A percentile compares a stretch with the other conserved stretches of the same genome.
Conservation (phyloP, 2,329 filamentous ascomycete genomes). For the Fusarium sororula region DNA sequence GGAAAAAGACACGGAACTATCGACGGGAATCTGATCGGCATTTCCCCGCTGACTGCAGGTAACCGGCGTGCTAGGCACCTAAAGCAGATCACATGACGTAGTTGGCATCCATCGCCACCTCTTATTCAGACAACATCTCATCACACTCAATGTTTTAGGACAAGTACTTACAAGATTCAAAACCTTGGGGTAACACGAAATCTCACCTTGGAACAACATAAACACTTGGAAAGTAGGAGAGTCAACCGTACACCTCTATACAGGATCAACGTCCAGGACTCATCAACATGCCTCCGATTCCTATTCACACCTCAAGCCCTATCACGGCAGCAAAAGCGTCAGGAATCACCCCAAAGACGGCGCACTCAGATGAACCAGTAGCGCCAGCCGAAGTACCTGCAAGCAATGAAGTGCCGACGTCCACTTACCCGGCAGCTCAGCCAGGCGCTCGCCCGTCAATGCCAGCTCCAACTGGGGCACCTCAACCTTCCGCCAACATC, state of each 20-base stretch:
- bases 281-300: conserved; percentile 66
- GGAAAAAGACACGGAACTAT: conserved; percentile 3
- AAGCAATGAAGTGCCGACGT: conserved; percentile 46
- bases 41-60: conserved; percentile 29
- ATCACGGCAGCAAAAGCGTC: conserved; percentile 66
- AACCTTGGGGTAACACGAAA: not conserved
- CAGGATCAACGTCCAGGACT: not conserved
- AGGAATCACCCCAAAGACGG: conserved; percentile 59
- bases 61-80: conserved; percentile 29
- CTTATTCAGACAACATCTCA: conserved; percentile 26
- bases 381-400: conserved; percentile 32
- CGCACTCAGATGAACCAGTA: conserved; percentile 35
- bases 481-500: conserved; percentile 46
- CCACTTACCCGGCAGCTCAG: conserved; percentile 42
- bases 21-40: conserved; percentile 38
- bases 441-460: conserved; percentile 48
- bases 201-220: not conserved
- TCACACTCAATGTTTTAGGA: not conserved
- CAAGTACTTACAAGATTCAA: not conserved
- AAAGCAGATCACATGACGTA: conserved; percentile 35
- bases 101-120: conserved; percentile 27
- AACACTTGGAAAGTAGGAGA: not conserved
- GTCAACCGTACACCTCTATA: not conserved
- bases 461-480: conserved; percentile 54
- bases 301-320: conserved; percentile 66